Evolutionary conservation across 306 rosid species (phyloP).

Genomic region (Hylodesmum podocarpum): DNA sequence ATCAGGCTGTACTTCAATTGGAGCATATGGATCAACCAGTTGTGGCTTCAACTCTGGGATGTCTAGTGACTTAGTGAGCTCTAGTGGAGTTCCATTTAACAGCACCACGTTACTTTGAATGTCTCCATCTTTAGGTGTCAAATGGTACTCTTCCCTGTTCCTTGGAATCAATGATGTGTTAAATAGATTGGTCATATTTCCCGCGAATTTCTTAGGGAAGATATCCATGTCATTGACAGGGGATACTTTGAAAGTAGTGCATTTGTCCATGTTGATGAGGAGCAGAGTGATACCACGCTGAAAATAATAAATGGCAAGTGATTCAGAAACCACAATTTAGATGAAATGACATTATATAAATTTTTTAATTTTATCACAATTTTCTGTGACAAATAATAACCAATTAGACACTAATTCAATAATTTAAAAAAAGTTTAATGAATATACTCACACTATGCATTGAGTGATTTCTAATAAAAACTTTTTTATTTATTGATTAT

Average conservation of each 20-base stretch:
- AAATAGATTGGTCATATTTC: too few relatives aligned
- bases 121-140: slow-evolving; percentile 58
- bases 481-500: too few relatives aligned
- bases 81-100: slow-evolving; percentile 52
- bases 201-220: too few relatives aligned
- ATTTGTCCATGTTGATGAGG: slow-evolving; percentile 61
- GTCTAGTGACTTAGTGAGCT: slow-evolving; percentile 32
- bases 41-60: slow-evolving; percentile 53
- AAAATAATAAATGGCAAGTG: not conserved
- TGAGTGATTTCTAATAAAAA: too few relatives aligned
- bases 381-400: too few relatives aligned
- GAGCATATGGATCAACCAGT: slow-evolving; percentile 39
- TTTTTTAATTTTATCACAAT: too few relatives aligned
- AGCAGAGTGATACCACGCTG: slow-evolving; percentile 52
- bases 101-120: slow-evolving; percentile 50
- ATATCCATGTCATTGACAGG: slow-evolving; percentile 38
- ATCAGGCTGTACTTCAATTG: slow-evolving; percentile 37
- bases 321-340: not conserved
- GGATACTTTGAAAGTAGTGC: slow-evolving; percentile 32
- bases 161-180: not conserved
- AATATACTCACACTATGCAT: too few relatives aligned
- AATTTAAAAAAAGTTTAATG: too few relatives aligned
- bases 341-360: not conserved
- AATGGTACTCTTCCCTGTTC: slow-evolving; percentile 62
- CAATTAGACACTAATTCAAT: too few relatives aligned